These are phyloP conservation scores for Pseudogymnoascus sp. DNA, from an alignment of 2,329 filamentous ascomycete species.

Conservation along the genomic window DNA sequence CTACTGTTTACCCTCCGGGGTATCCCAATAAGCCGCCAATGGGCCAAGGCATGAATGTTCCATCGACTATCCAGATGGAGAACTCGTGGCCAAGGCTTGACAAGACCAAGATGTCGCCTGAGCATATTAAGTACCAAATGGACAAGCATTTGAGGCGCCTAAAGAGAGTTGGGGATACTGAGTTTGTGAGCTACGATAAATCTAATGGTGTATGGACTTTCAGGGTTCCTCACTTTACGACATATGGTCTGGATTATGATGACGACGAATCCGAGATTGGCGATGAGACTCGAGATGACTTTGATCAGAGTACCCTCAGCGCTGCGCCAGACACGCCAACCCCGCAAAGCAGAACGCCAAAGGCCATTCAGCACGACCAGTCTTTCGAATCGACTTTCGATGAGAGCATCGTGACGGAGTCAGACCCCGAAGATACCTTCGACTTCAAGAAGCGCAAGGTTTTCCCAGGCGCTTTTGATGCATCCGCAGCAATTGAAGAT, in stretches of 20 bases:
- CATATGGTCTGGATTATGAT: conserved; percentile 74
- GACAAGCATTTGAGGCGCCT: conserved; percentile 79
- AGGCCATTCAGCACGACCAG: conserved; percentile 18
- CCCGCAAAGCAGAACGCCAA: conserved; percentile 27
- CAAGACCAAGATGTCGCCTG: conserved; percentile 46
- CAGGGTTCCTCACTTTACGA: conserved; percentile 92
- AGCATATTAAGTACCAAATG: conserved; percentile 58
- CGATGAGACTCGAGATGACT: conserved; percentile 37
- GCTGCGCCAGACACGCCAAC: conserved; percentile 38
- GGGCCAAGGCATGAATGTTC: conserved; percentile 87
- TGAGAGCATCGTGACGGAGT: conserved; percentile 24
- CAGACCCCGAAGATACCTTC: conserved; percentile 30
- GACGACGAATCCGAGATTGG: conserved; percentile 60
- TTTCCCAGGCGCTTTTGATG: conserved; percentile 76
- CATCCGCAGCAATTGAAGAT: conserved; percentile 48
- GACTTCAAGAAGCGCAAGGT: conserved; percentile 32
- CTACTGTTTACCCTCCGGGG: conserved; percentile 68
- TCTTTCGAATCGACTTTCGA: conserved; percentile 34
- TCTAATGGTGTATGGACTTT: conserved; percentile 85
- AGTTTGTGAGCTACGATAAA: conserved; percentile 72
- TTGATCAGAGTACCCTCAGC: conserved; percentile 43
- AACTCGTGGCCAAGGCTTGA: conserved; percentile 83
- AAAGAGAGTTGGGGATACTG: conserved; percentile 69
- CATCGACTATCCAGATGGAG: conserved; percentile 77
- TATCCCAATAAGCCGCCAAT: conserved; percentile 66